Base-by-base conservation (phyloP, 306 rosid species). In the Luffa acutangula region DNA sequence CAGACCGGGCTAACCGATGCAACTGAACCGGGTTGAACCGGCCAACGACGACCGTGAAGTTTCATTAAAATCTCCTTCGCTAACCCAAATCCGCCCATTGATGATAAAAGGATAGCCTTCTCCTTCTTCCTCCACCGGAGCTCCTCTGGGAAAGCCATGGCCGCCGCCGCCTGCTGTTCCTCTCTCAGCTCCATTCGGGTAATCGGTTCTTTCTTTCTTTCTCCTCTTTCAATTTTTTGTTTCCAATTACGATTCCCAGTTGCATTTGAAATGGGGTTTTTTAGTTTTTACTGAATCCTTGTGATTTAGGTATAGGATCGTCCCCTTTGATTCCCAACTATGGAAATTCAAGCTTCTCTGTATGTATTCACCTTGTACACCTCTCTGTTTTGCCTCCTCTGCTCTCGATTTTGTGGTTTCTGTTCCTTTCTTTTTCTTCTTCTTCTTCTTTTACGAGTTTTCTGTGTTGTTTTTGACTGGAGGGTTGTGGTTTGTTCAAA, bases 141-240 rank as follows among this genome's bases (percentile, higher is more conserved):
- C 37, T 48, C 41, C 39, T 48, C 60, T 73, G 58, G 14, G 56
- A 58, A 42, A 62, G 21, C 80, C 21, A 84, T 85, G 88, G 82
- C 87, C 31, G 42, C 81, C 66, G 43, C 75, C 65, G 42, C 80
- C 54, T 67, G 64, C 72, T 79, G 81, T 37, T 67, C 80, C 70
- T 85, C 83, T 43, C 84, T 83, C 82, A 73, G 46, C 62, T 78
- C 71, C 51, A 73, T 60, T 79, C 84, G 81, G 13, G 71, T 65
- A 76, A 79, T 69, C 83, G 90, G 90, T 87, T 75, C 33, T 87
- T 87, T 74, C 49, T 66, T 66, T 71, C 58, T 71, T 46, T 71
- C 57, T 63, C 9, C 8, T 76, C 54, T 42, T 10, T 20, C 14
- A 33, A 25, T 39, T 7, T 37, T 60, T 43, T 45, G 31, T 11